These are phyloP conservation scores for Posidonia australis DNA, from an alignment of 106 monocot species.

Conservation along the genomic window DNA sequence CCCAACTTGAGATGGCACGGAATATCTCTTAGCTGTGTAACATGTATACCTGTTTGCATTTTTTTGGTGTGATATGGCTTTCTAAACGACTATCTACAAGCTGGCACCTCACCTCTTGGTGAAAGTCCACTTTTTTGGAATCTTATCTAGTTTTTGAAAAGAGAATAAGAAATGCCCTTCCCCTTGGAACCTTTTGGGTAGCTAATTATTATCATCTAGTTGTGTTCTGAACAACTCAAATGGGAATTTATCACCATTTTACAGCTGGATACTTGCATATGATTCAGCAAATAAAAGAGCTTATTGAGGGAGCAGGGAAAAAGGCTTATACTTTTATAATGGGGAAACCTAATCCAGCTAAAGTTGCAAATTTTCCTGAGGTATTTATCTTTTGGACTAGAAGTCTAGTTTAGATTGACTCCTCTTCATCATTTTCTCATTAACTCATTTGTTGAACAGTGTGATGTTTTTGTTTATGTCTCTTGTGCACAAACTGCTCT, in stretches of 20 bases:
- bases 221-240: background rate
- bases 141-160: no score
- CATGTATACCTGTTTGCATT: no score
- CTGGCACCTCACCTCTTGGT: no score
- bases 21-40: no score
- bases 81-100: no score
- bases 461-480: slow-evolving; percentile 90
- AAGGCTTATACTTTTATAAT: slow-evolving; percentile 79
- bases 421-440: background rate
- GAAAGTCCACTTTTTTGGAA: no score
- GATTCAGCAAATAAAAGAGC: slow-evolving; percentile 80
- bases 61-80: no score
- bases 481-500: slow-evolving; percentile 98
- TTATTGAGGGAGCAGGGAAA: slow-evolving; percentile 75
- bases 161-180: no score
- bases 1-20: no score
- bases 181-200: background rate
- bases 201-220: background rate
- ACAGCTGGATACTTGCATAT: slow-evolving; percentile 83
- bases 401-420: background rate
- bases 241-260: slow-evolving; percentile 5
- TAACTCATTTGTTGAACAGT: slow-evolving; percentile 28
- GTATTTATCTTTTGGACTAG: slow-evolving; percentile 18
- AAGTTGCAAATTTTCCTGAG: slow-evolving; percentile 99
- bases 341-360: slow-evolving; percentile 84